Evolutionary conservation across 2,329 filamentous ascomycete genomes (phyloP).

Genomic region (Paecilomyces fulvus): DNA sequence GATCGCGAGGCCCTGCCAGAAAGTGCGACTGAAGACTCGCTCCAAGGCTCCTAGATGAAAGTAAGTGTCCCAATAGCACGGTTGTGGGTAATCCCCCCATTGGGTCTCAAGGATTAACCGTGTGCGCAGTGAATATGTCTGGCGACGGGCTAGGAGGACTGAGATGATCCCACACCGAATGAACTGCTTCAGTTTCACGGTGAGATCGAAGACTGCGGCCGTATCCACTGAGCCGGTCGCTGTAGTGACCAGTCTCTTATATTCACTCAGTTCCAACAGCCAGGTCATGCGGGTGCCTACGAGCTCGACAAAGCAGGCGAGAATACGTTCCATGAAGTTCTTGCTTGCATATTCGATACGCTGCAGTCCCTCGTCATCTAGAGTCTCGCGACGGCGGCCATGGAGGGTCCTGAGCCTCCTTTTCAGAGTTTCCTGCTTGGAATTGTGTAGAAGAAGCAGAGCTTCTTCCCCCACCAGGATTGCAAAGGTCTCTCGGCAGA

Average conservation of each 20-base stretch:
- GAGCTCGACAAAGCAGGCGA: constrained; percentile 24
- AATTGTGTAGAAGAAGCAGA: constrained; percentile 31
- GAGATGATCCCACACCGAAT: constrained; percentile 22
- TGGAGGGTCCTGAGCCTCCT: constrained; percentile 25
- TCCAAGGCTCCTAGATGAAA: neutral
- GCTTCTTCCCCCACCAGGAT: constrained; percentile 58
- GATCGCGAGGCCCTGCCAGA: neutral
- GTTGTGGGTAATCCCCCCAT: neutral
- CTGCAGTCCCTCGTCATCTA: constrained; percentile 49
- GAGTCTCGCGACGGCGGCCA: constrained; percentile 40
- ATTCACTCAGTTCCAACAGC: constrained; percentile 24
- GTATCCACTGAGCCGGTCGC: constrained; percentile 7
- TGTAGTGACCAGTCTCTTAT: constrained; percentile 13
- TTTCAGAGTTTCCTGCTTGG: constrained; percentile 3
- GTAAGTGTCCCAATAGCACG: neutral
- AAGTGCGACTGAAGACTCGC: neutral
- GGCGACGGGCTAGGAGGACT: constrained; percentile 3
- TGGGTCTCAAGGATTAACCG: neutral
- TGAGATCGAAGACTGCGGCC: constrained; percentile 11
- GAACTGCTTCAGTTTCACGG: constrained; percentile 20
- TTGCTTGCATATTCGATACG: constrained; percentile 52
- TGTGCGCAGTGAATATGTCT: neutral
- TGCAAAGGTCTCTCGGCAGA: constrained; percentile 44
- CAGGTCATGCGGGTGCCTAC: constrained; percentile 29
- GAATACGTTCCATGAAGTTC: constrained; percentile 43